Base-by-base conservation (phyloP, 495 filamentous ascomycete species). In the Penicillium silybi region DNA sequence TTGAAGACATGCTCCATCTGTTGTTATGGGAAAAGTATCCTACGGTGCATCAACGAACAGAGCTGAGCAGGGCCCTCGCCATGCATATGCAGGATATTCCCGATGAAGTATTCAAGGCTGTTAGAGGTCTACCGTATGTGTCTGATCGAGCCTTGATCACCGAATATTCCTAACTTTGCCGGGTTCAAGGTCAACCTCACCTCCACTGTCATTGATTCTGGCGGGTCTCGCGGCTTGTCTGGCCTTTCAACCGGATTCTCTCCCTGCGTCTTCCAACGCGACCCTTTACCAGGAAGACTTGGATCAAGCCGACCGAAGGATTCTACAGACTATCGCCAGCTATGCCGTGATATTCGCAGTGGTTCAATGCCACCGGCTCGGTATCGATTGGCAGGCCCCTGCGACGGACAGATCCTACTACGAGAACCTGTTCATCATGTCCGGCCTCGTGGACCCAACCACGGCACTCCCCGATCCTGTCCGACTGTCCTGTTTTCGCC, bases 1-100 rank as follows among this genome's bases (percentile, higher is more conserved):
- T 72, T 20, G 69, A 73, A 48, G 69, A 70, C 25, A 67, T 71
- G 59, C 40, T 70, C 4, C 56, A 74, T 54, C 59, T 75, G 0
- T 48, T 74, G 7, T 51, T 74, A 8, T 73, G 69, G 64, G 64
- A 56, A 0, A 52, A 34, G 7, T 60, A 61, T 50, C 69, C 70
- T 4, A 64, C 66, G 9, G 16, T 17, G 11, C 8, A 4, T 3
- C 56, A 72, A 27, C 53, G 52, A 20, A 42, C 61, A 37, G 41
- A 56, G 10, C 40, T 71, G 19, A 60, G 70, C 25, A 46, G 23
- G 18, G 32, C 18, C 0, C 41, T 74, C 13, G 63, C 60, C 4
- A 45, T 40, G 23, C 35, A 64, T 20, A 72, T 71, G 67, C 37
- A 56, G 16, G 42, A 53, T 1, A 53, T 72, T 11, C 67, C 66